Conservation (phyloP, 257 asterid species). For the Gentiana dahurica region DNA sequence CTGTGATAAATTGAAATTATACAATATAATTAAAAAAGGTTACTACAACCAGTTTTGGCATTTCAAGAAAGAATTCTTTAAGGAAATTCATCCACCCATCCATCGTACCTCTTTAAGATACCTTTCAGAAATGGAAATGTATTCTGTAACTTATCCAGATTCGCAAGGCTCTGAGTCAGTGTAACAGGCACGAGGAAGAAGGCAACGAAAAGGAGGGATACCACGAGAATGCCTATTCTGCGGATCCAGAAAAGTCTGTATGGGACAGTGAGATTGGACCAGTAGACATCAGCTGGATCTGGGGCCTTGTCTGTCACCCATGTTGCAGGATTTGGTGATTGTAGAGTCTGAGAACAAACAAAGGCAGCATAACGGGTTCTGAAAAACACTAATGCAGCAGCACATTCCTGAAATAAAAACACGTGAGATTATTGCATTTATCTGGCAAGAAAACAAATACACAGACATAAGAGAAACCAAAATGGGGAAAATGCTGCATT, state of each 20-base stretch:
- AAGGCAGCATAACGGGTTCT: slow-evolving; percentile 94
- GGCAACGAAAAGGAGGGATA: slow-evolving; percentile 50
- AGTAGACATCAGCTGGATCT: slow-evolving; percentile 72
- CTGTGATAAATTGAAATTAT: slow-evolving; percentile 24
- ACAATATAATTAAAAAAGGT: neutral
- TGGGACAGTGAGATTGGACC: slow-evolving; percentile 79
- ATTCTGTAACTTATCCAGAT: slow-evolving; percentile 65
- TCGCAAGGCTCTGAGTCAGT: slow-evolving; percentile 78
- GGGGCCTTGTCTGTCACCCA: slow-evolving; percentile 94
- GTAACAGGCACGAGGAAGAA: no score
- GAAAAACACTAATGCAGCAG: slow-evolving; percentile 89
- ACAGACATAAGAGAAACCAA: neutral
- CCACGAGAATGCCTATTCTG: slow-evolving; percentile 51
- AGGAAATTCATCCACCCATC: neutral
- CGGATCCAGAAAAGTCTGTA: slow-evolving; percentile 86
- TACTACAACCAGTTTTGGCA: neutral
- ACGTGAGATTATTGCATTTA: slow-evolving; percentile 2
- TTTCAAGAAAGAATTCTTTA: no score
- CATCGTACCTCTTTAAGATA: slow-evolving; percentile 38
- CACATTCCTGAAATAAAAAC: slow-evolving; percentile 55
- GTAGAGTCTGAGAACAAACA: slow-evolving; percentile 83
- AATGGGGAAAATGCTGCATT: neutral
- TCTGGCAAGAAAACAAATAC: neutral
- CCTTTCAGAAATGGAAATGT: slow-evolving; percentile 56
- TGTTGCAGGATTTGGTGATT: slow-evolving; percentile 70